Conservation (phyloP, 108 stramenopile genomes). For the Fragilaria radians region DNA sequence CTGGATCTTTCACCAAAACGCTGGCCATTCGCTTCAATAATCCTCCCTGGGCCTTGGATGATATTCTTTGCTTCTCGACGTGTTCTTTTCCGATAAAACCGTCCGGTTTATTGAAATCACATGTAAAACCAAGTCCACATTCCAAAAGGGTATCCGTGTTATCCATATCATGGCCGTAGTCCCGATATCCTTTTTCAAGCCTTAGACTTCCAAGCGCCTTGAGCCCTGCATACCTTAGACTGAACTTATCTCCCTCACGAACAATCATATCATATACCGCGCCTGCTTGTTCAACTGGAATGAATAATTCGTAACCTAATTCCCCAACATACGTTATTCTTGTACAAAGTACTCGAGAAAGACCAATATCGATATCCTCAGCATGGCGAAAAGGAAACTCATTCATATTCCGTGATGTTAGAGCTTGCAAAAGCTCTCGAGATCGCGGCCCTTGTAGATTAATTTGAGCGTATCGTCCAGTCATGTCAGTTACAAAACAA, state of each 20-base stretch:
- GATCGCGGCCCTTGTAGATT: constrained; percentile 71
- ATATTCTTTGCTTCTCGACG: constrained; percentile 22
- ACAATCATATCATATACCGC: constrained; percentile 54
- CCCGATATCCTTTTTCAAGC: constrained; percentile 75
- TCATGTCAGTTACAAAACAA: constrained; percentile 46
- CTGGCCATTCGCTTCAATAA: constrained; percentile 32
- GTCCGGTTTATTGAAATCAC: constrained; percentile 50
- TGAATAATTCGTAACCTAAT: constrained; percentile 70
- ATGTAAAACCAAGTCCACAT: constrained; percentile 63
- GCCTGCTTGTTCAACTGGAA: constrained; percentile 53
- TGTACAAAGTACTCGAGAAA: constrained; percentile 33
- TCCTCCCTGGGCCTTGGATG: constrained; percentile 32
- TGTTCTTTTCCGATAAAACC: constrained; percentile 62
- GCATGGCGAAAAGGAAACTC: constrained; percentile 50
- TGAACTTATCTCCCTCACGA: constrained; percentile 23
- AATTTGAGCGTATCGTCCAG: constrained; percentile 50
- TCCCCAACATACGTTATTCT: constrained; percentile 81
- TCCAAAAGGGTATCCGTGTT: constrained; percentile 64
- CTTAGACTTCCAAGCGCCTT: constrained; percentile 61
- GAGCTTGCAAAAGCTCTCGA: constrained; percentile 36
- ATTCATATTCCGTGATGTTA: constrained; percentile 36
- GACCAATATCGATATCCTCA: constrained; percentile 46
- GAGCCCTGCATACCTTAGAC: constrained; percentile 48
- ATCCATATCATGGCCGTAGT: constrained; percentile 84
- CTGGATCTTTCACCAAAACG: constrained; percentile 34